These are phyloP conservation scores for Monosporascus sp. DNA, from an alignment of 2,329 filamentous ascomycete genomes.

Conservation along the genomic window DNA sequence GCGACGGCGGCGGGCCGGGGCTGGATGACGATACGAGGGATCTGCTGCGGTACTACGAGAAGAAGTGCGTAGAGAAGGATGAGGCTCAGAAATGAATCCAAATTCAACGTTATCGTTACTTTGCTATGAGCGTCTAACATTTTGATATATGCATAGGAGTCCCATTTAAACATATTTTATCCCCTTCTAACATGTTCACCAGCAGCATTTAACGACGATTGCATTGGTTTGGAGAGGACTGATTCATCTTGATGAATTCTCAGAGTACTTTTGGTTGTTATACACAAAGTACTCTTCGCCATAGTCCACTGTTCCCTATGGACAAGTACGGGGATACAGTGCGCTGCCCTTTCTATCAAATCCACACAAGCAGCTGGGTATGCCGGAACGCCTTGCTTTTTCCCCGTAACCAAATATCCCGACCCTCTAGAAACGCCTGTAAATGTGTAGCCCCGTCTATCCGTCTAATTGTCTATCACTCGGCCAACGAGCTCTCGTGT, in stretches of 20 bases:
- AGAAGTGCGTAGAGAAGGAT: slow-evolving; percentile 33
- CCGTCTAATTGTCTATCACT: slow-evolving; percentile 9
- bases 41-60: slow-evolving; percentile 38
- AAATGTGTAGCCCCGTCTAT: slow-evolving; percentile 4
- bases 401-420: slow-evolving; percentile 1
- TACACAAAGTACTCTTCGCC: too few relatives aligned
- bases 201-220: too few relatives aligned
- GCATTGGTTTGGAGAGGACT: too few relatives aligned
- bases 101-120: not conserved
- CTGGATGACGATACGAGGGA: slow-evolving; percentile 40
- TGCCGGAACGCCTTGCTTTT: slow-evolving; percentile 31
- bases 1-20: slow-evolving; percentile 20
- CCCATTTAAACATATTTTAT: too few relatives aligned
- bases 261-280: too few relatives aligned
- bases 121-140: too few relatives aligned
- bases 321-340: not conserved
- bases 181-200: too few relatives aligned
- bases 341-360: slow-evolving; percentile 1
- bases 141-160: too few relatives aligned
- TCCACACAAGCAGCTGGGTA: slow-evolving; percentile 20
- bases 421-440: slow-evolving; percentile 18
- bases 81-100: slow-evolving; percentile 3
- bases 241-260: too few relatives aligned
- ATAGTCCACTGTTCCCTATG: not conserved
- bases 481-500: not conserved